Base-by-base conservation (phyloP, 2,329 filamentous ascomycete species). In the Penicillium verrucosum region DNA sequence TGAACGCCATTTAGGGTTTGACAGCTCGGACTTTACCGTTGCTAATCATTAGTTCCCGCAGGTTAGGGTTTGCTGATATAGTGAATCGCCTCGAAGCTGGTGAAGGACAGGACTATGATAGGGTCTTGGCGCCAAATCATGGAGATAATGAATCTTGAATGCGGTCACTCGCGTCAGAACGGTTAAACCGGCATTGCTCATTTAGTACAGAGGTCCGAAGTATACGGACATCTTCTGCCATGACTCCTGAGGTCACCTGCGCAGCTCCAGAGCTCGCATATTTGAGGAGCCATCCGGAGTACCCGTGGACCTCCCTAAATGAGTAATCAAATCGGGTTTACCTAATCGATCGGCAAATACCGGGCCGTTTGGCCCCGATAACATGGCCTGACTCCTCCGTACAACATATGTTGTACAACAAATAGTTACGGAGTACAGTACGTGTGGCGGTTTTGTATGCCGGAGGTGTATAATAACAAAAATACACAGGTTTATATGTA, bases 361-460 rank as follows among this genome's bases (percentile, higher is more conserved):
- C 41, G 41, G 40, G 14, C 47, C 48, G 23, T 36, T 47, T 29
- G 49, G 58, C 18, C 27, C 34, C 36, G 23, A 10, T 11, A 14
- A n/a, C 3, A 56, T 61, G 56, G 54, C 45, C 48, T 60, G 59
- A 63, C 38, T 14, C 1, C 21, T 21, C 21, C 21, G 21, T 21
- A 21, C 21, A 21, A 21, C 21, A 21, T 21, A 21, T 21, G 21
- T 21, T 21, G 21, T 21, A 21, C 21, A 21, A 21, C 21, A 18
- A 18, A 21, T 21, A 21, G 21, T 21, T 21, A 21, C 21, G 21
- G 21, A 21, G 21, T 21, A 21, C 21, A 21, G 21, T 21, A 3
- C 21, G 2, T 21, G 23, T 27, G 21, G 10, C 9, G 16, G 14
- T 5, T n/a, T 11, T 11, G 16, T n/a, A 27, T n/a, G 5, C 21